A percentile compares a stretch with the other conserved stretches of the same genome.
Conservation (phyloP, 371 early-diverging fungal genomes). For the Entomophthora muscae region DNA sequence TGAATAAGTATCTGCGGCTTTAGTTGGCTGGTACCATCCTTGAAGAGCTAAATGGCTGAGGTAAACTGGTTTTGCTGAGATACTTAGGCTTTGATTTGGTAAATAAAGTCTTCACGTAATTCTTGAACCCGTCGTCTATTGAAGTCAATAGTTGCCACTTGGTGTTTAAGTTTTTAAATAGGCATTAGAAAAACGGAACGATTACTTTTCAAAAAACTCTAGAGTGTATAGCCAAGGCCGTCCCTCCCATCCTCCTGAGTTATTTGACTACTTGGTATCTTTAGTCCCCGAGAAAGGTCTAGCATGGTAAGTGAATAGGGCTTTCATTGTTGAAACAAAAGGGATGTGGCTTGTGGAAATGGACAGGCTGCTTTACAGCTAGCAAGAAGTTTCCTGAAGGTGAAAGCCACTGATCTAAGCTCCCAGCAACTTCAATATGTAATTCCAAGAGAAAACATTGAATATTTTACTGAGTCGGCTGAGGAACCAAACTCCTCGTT, state of each 20-base stretch:
- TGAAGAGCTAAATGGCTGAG: too few relatives aligned
- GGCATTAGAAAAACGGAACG: too few relatives aligned
- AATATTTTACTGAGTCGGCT: background rate
- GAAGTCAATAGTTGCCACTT: too few relatives aligned
- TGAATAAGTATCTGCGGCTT: too few relatives aligned
- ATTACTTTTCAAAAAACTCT: conserved; percentile 6
- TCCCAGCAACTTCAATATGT: background rate
- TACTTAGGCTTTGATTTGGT: too few relatives aligned
- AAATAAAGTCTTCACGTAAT: too few relatives aligned
- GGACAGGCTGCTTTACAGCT: conserved; percentile 5
- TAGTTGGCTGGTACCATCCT: too few relatives aligned
- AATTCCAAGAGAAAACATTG: background rate
- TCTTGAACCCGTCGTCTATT: too few relatives aligned
- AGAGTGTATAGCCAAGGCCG: background rate
- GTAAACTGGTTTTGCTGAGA: too few relatives aligned
- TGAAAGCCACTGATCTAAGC: conserved; percentile 4
- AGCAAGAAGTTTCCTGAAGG: background rate
- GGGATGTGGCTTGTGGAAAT: conserved; percentile 8
- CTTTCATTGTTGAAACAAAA: background rate
- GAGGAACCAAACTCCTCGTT: background rate
- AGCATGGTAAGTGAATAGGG: conserved; percentile 2
- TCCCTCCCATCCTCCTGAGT: background rate
- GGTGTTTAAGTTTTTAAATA: too few relatives aligned
- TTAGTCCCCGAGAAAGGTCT: background rate
- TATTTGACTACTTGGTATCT: background rate